Conservation (phyloP, 2,329 filamentous ascomycete species). For the Zasmidium angulare region DNA sequence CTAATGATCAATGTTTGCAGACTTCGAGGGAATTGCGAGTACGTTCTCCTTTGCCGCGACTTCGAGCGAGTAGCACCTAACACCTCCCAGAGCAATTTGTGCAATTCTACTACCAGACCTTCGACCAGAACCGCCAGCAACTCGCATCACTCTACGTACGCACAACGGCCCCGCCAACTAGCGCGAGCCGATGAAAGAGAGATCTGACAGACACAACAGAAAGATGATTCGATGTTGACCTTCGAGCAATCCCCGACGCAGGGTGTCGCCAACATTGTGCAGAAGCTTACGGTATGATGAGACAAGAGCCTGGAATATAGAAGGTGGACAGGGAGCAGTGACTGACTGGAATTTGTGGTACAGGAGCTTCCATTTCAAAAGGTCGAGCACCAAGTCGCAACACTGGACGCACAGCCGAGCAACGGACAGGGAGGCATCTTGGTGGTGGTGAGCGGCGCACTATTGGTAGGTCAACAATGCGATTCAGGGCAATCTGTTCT, state of each 20-base stretch:
- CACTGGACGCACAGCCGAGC: conserved; percentile 80
- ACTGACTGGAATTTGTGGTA: conserved; percentile 1
- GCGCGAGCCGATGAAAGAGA: background rate
- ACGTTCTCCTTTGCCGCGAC: conserved; percentile 11
- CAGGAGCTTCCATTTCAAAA: conserved; percentile 78
- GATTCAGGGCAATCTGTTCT: background rate
- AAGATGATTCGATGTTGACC: conserved; percentile 84
- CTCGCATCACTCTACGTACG: conserved; percentile 77
- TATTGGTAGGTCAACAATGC: conserved; percentile 62
- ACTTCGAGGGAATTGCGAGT: conserved; percentile 36
- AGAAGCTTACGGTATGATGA: conserved; percentile 73
- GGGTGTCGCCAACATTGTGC: conserved; percentile 66
- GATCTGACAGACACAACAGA: conserved; percentile 50
- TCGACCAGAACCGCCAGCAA: conserved; percentile 68
- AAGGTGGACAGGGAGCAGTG: background rate
- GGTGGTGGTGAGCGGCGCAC: conserved; percentile 82
- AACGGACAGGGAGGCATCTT: conserved; percentile 68
- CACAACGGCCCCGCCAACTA: background rate
- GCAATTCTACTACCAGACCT: conserved; percentile 84
- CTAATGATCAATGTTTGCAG: conserved; percentile 16
- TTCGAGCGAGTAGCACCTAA: conserved; percentile 2
- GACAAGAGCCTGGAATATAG: background rate
- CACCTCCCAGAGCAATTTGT: conserved; percentile 75
- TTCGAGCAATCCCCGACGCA: conserved; percentile 73
- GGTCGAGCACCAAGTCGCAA: conserved; percentile 74